Conservation (phyloP, 345 rosid genomes). For the Euphorbia tirucalli region DNA sequence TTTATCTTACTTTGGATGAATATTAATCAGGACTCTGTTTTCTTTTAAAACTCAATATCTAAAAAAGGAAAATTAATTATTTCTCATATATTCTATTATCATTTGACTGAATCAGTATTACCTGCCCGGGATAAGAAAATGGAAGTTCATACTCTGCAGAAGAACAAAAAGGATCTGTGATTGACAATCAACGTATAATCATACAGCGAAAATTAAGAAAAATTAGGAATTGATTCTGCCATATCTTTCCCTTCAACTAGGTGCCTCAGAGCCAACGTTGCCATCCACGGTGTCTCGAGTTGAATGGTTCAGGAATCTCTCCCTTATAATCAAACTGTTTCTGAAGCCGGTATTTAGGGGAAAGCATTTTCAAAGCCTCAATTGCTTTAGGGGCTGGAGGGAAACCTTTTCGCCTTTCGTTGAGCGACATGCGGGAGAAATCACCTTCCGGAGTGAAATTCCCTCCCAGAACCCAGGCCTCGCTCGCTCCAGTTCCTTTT, state of each 20-base stretch:
- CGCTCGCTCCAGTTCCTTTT: conserved; percentile 87
- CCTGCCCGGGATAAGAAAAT: conserved; percentile 90
- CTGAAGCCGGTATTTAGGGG: conserved; percentile 58
- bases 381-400: conserved; percentile 73
- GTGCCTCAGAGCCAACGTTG: conserved; percentile 65
- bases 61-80: too few species aligned
- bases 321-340: conserved; percentile 77
- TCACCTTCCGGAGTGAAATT: conserved; percentile 76
- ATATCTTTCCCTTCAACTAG: conserved; percentile 70
- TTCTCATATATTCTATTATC: too few species aligned
- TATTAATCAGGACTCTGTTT: too few species aligned
- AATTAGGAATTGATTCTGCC: conserved; percentile 29
- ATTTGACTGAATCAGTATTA: conserved; percentile 25
- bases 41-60: too few species aligned
- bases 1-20: too few species aligned
- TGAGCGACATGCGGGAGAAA: conserved; percentile 83
- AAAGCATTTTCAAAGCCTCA: conserved; percentile 82
- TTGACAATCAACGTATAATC: neutral
- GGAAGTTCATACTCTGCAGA: conserved; percentile 95
- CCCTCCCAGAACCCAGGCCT: conserved; percentile 99
- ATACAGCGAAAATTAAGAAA: too few species aligned
- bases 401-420: conserved; percentile 90
- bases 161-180: conserved; percentile 10
- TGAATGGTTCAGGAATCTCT: conserved; percentile 66
- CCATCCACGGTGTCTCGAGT: conserved; percentile 64